Evolutionary conservation across 148 eudicot species (phyloP).

Genomic region (Fagopyrum esculentum): DNA sequence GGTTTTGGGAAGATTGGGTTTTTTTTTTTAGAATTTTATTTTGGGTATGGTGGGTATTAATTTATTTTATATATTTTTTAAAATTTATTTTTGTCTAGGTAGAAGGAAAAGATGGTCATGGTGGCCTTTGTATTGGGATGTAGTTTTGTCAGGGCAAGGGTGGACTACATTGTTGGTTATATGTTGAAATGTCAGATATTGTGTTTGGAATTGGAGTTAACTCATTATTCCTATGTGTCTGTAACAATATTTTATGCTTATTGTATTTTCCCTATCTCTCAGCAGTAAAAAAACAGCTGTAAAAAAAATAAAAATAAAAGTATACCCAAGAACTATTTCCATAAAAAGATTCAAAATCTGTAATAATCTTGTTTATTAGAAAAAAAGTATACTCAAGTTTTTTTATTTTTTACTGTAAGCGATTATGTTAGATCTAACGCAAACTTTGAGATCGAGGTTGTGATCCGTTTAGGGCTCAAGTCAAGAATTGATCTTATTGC

Average conservation of each 20-base stretch:
- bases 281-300: conserved; percentile 3
- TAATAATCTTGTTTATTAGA: not conserved
- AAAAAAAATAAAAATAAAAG: not conserved
- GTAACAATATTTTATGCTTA: not conserved
- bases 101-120: not conserved
- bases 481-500: no score
- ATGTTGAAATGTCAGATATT: not conserved
- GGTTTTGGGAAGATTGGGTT: not conserved
- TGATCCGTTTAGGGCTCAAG: no score
- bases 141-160: not conserved
- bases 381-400: no score
- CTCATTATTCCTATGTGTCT: not conserved
- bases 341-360: not conserved
- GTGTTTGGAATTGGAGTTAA: not conserved
- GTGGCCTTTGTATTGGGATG: not conserved
- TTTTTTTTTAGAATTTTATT: not conserved
- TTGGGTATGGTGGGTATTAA: not conserved
- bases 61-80: not conserved
- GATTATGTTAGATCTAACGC: no score
- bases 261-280: not conserved
- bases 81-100: no score
- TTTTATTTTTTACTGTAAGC: no score
- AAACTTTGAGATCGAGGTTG: no score
- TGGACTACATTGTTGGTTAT: not conserved
- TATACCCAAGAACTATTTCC: not conserved